phyloP scores from a whole-genome alignment of 2,329 filamentous ascomycete species.

The Monosporascus sp. region DNA sequence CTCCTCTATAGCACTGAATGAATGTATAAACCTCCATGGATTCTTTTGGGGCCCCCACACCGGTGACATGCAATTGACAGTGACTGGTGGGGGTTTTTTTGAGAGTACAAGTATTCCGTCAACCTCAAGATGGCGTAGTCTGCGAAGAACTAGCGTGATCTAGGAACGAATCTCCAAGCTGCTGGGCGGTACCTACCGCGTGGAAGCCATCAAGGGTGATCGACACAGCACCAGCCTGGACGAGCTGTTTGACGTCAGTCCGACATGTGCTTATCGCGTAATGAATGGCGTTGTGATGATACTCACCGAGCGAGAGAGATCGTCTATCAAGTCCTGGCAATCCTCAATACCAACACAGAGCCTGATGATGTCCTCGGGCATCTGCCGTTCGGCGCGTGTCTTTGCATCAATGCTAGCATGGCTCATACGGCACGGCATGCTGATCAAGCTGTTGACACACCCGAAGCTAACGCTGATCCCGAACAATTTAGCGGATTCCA shows the following conservation, averaged over 20 bases:
- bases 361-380: constrained; percentile 95
- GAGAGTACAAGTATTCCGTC: constrained; percentile 10
- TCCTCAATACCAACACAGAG: constrained; percentile 97
- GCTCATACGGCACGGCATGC: constrained; percentile 99
- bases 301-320: constrained; percentile 84
- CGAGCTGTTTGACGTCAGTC: constrained; percentile 52
- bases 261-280: background rate
- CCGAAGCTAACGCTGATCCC: constrained; percentile 97
- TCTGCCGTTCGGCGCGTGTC: constrained; percentile 78
- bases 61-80: constrained; percentile 11
- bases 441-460: constrained; percentile 96
- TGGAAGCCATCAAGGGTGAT: constrained; percentile 79
- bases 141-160: constrained; percentile 15
- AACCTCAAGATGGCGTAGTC: constrained; percentile 14
- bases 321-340: constrained; percentile 83
- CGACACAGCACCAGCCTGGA: constrained; percentile 88
- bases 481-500: constrained; percentile 87
- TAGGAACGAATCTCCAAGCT: constrained; percentile 9
- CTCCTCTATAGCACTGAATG: constrained; percentile 9
- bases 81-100: constrained; percentile 1
- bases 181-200: constrained; percentile 37
- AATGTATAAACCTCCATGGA: constrained; percentile 7
- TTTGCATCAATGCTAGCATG: constrained; percentile 97
- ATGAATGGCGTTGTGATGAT: constrained; percentile 2
- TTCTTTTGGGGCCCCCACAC: constrained; percentile 1